Evolutionary conservation across 805 yeast species (phyloP), one percentile per base, ranked within the genome.

Genomic region (Yamadazyma kitorensis): DNA sequence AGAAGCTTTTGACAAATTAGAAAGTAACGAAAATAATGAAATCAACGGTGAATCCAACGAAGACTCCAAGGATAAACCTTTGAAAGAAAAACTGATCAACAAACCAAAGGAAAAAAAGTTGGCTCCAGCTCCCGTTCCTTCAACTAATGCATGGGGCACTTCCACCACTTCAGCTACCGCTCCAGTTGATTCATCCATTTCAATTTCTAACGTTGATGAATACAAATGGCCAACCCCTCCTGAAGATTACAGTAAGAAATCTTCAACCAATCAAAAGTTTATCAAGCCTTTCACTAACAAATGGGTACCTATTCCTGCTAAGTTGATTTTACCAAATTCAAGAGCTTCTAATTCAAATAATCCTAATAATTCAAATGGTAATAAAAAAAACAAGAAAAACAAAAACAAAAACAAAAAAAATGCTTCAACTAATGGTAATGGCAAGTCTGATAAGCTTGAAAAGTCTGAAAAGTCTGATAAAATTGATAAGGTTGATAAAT

Each of bases 51-150:
- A n/a, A n/a, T n/a, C n/a, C n/a, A n/a, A n/a, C n/a, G n/a, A n/a
- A n/a, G n/a, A n/a, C n/a, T n/a, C n/a, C n/a, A n/a, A n/a, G n/a
- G n/a, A n/a, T n/a, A n/a, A n/a, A n/a, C n/a, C n/a, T 17, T 25
- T 15, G n/a, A 31, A 39, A 11, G 38, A 33, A 16, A 44, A 48
- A 35, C 48, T 46, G 34, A 55, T 52, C 30, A 61, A 60, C 6
- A 15, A 35, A 27, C 33, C 42, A 21, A 39, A 36, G 27, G 42
- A 36, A 18, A 41, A 41, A 24, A 44, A 41, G 33, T 59, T 67
- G 47, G 67, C 70, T 5, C 72, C 73, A 4, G 73, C 73, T 7
- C 73, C 73, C 1, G 70, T 67, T 33, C 73, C 73, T 7, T 36
- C 57, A 29, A 64, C 59, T 33, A 60, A 68, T 11, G 73, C 60